Percentiles rank a stretch among this genome's conserved stretches.
Evolutionary conservation across 2,329 filamentous ascomycete genomes (phyloP).

Genomic region (Phaeosphaeriaceae sp.): DNA sequence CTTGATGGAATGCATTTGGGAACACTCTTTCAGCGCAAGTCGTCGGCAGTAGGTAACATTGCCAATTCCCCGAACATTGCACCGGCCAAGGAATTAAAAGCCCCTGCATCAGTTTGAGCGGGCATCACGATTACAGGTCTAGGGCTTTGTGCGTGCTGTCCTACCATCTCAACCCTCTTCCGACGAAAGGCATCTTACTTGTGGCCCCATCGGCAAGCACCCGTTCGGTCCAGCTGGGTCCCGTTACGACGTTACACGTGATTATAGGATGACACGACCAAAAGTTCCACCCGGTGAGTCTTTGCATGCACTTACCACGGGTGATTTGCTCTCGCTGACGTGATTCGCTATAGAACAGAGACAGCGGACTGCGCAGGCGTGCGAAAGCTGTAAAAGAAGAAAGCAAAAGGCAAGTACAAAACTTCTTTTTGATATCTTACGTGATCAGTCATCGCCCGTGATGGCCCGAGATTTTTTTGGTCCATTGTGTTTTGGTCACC

Average conservation of each 20-base stretch:
- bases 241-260: conserved; percentile 28
- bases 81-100: background rate
- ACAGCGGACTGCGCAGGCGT: conserved; percentile 68
- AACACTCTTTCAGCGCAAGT: background rate
- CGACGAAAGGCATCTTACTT: conserved; percentile 29
- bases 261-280: conserved; percentile 42
- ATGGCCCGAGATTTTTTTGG: no score
- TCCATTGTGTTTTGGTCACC: no score
- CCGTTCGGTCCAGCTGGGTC: conserved; percentile 12
- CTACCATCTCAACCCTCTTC: conserved; percentile 33
- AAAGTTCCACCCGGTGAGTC: conserved; percentile 43
- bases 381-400: conserved; percentile 68
- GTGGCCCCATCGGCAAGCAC: conserved; percentile 32
- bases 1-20: conserved; percentile 3
- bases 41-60: conserved; percentile 2
- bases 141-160: conserved; percentile 11
- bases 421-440: conserved; percentile 1
- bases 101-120: background rate
- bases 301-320: conserved; percentile 5
- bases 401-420: conserved; percentile 67
- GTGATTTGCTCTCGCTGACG: conserved; percentile 30
- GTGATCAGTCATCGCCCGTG: no score
- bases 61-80: conserved; percentile 13
- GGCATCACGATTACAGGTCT: background rate
- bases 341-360: conserved; percentile 67